These are phyloP conservation scores for Phytophthora litchii DNA, from an alignment of 352 stramenopile species.

Conservation along the genomic window DNA sequence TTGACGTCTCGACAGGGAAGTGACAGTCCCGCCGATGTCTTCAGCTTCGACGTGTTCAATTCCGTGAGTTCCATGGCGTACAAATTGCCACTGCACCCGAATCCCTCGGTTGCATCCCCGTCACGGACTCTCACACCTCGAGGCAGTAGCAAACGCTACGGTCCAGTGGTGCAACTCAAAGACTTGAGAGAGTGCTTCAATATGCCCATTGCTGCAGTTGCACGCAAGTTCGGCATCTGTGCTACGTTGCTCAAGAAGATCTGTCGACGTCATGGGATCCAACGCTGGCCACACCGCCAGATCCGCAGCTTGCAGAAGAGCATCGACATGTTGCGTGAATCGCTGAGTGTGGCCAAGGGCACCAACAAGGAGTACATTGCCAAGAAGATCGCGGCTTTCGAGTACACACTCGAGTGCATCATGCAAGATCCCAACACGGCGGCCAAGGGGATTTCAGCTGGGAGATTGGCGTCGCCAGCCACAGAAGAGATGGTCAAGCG, in stretches of 20 bases:
- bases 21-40: constrained; percentile 33
- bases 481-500: constrained; percentile 70
- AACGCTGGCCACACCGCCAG: constrained; percentile 84
- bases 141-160: constrained; percentile 58
- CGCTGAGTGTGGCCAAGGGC: constrained; percentile 69
- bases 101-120: neutral
- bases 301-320: constrained; percentile 85
- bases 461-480: constrained; percentile 58
- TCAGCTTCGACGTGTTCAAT: constrained; percentile 42
- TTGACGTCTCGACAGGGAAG: constrained; percentile 6
- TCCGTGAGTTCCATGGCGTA: constrained; percentile 62
- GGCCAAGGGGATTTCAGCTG: constrained; percentile 72
- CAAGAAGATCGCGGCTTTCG: constrained; percentile 83
- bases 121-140: constrained; percentile 16
- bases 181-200: constrained; percentile 84
- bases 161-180: constrained; percentile 72
- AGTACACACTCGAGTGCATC: constrained; percentile 84
- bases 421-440: constrained; percentile 83
- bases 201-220: constrained; percentile 82
- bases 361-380: constrained; percentile 82
- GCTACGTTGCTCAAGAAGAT: constrained; percentile 89
- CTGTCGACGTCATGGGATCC: constrained; percentile 80
- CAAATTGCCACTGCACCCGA: constrained; percentile 24
- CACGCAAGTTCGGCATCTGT: constrained; percentile 85
- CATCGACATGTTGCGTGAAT: constrained; percentile 82